These are phyloP conservation scores for Colletotrichum siamense DNA, from an alignment of 2,329 filamentous ascomycete genomes.

Conservation along the genomic window DNA sequence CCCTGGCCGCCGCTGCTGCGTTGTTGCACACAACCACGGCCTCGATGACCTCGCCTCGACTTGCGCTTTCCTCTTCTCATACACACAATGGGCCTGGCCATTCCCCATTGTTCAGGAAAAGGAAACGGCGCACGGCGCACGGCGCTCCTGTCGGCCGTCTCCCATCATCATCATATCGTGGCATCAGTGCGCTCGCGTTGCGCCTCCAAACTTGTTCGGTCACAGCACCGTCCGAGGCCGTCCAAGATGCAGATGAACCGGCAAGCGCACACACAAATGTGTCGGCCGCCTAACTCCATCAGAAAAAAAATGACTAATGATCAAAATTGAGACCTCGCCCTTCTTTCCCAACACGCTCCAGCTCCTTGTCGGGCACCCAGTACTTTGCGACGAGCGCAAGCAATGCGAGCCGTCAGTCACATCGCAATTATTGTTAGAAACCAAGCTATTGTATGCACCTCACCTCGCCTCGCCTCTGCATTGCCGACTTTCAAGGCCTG, in stretches of 20 bases:
- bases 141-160: not conserved
- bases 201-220: conserved; percentile 15
- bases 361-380: not conserved
- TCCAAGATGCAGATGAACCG: not conserved
- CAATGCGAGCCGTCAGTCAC: not conserved
- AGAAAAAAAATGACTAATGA: not conserved
- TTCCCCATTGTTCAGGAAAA: not conserved
- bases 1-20: not conserved
- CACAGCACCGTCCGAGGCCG: conserved; percentile 22
- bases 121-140: conserved; percentile 3
- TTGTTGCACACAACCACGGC: not conserved
- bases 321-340: not conserved
- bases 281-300: not conserved
- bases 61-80: not conserved
- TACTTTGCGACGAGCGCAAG: not conserved
- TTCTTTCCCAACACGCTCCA: not conserved
- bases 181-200: conserved; percentile 16
- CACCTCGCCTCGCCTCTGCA: not conserved
- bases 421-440: not conserved
- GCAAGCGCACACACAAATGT: not conserved
- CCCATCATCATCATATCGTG: not conserved
- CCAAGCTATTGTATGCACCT: not conserved
- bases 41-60: not conserved
- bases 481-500: not conserved
- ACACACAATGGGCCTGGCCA: not conserved